Conservation (phyloP, 2,329 filamentous ascomycete genomes). For the Botrytis fragariae region DNA sequence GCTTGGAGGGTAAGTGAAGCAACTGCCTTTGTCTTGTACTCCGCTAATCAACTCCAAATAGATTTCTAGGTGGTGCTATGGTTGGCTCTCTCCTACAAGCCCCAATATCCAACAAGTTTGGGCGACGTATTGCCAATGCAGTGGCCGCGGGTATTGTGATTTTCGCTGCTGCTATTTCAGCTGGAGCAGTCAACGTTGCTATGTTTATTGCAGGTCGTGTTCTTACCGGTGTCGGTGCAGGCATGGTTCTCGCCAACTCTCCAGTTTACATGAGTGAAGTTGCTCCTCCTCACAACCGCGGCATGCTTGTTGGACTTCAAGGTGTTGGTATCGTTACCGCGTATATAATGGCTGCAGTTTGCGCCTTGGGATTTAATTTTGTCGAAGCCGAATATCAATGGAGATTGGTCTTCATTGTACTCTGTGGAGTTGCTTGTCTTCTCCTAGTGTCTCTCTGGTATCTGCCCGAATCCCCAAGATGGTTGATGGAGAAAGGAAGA, state of each 20-base stretch:
- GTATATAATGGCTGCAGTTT: conserved; percentile 31
- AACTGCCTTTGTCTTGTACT: not conserved
- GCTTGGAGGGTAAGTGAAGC: conserved; percentile 1
- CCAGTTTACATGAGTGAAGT: conserved; percentile 35
- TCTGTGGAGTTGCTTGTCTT: conserved; percentile 22
- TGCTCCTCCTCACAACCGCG: conserved; percentile 35
- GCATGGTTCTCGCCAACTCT: conserved; percentile 23
- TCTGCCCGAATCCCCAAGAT: conserved; percentile 68
- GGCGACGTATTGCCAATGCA: conserved; percentile 13
- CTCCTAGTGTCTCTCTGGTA: conserved; percentile 47
- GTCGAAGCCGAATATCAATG: conserved; percentile 7
- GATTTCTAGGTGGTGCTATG: conserved; percentile 11
- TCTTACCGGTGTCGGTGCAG: conserved; percentile 7
- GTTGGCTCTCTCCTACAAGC: conserved; percentile 12
- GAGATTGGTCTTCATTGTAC: conserved; percentile 13
- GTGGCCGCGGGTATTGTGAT: conserved; percentile 26
- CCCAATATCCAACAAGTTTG: conserved; percentile 13
- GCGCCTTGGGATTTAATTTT: conserved; percentile 10
- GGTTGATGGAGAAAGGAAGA: conserved; percentile 25
- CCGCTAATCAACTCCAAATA: not conserved
- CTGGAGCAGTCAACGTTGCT: conserved; percentile 23
- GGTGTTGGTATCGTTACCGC: conserved; percentile 36
- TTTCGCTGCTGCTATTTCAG: conserved; percentile 27
- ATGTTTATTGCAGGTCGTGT: conserved; percentile 15
- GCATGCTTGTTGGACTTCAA: conserved; percentile 37